Evolutionary conservation across 345 rosid species (phyloP), one percentile per base, ranked within the genome.

Genomic region (Lepidium africanum): DNA sequence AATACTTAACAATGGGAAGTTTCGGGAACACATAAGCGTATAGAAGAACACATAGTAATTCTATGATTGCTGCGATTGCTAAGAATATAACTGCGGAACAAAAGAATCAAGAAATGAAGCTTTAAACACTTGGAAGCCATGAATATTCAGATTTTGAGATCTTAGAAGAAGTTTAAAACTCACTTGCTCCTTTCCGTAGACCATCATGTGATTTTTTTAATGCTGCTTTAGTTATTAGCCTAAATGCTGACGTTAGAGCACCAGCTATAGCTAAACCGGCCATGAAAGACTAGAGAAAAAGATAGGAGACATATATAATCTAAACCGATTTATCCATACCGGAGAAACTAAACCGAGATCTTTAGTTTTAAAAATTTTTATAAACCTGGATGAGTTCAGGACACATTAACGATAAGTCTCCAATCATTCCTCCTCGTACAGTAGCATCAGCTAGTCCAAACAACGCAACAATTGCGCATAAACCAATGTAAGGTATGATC

Each of bases 231-330:
- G 96, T 86, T 32, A 91, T 21, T 46, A 87, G 78, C 76, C 99
- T 85, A 74, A 91, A 56, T 21, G 73, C 87, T 27, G 99, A 89
- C 30, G 94, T 87, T 53, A 93, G 60, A 45, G 82, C 89, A 27
- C 97, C 96, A 4, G 96, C 75, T 37, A 87, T 86, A 68, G 93
- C 95, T 70, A 86, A 27, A 48, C 96, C 96, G 59, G 89, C 97
- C 14, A 87, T 62, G 78, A 80, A 89, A 3, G 96, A 94, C 99
- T 91, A 77, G 39, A 73, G 3, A 63, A 53, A 27, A 49, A 25
- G 27, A 25, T 3, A 25, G 27, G 27, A 25, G 27, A 25, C 0
- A 25, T 78, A 88, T 95, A 57, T 21, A 21, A 21, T 21, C 23
- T 21, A 21, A 21, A 21, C 23, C 23, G 23, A 21, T 21, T 21